Base-by-base conservation (phyloP, 208 protist species). In the Trypanosoma scelopori region DNA sequence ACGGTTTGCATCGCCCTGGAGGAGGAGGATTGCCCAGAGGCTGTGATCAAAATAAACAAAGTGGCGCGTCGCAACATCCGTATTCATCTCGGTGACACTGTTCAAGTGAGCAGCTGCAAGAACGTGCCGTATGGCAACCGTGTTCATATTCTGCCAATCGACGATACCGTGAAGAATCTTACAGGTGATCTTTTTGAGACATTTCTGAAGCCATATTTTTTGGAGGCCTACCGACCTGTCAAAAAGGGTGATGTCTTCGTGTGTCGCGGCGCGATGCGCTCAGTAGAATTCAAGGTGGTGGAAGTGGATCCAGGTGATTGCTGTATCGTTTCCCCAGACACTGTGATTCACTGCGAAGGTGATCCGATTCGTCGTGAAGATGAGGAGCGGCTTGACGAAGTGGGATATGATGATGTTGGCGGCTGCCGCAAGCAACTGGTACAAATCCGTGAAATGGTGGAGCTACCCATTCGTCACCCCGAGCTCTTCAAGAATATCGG, bases 211-310 rank as follows among this genome's bases (percentile, higher is more conserved):
- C 99, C 99, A 18, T 99, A 99, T 85, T 99, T 99, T 79, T 70
- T 99, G 28, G 98, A 99, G 78, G 89, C 97, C 12, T 99, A 99
- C 83, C 95, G 99, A 43, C 99, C 99, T 18, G 95, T 99, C 20
- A 92, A 98, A 68, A 99, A 99, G 84, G 97, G 97, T 18, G 98
- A 99, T 81, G 84, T 93, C 47, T 99, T 99, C 82, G 79, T 99
- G 25, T 94, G 93, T 47, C 92, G 95, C 51, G 98, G 95, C 55
- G 97, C 93, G 41, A 99, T 99, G 97, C 84, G 98, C 35, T 89
- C 97, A 11, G 98, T 99, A 41, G 99, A 99, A 84, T 99, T 99
- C 85, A 99, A 99, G 85, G 97, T 99, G n/a, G 97, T 99, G 5
- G 98, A 99, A 65, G 97, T 96, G 30, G 99, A 99, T 69, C 99